These are phyloP conservation scores for Recurvomyces mirabilis DNA, from an alignment of 495 filamentous ascomycete genomes.

Conservation along the genomic window DNA sequence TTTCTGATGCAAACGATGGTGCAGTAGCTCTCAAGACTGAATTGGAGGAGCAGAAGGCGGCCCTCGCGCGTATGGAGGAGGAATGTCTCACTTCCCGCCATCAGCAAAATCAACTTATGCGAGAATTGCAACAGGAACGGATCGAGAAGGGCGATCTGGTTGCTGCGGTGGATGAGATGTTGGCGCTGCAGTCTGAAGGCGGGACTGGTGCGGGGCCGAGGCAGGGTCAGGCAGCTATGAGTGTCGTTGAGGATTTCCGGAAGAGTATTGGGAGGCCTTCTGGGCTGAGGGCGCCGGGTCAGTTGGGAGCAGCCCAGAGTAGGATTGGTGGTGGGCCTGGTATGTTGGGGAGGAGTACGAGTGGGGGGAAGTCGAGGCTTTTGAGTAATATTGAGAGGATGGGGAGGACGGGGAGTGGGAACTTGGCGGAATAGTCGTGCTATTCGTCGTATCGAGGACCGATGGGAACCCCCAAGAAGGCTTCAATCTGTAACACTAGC, in stretches of 20 bases:
- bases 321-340: slow-evolving; percentile 30
- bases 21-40: slow-evolving; percentile 42
- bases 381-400: slow-evolving; percentile 40
- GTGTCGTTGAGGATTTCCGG: slow-evolving; percentile 28
- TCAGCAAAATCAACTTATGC: slow-evolving; percentile 52
- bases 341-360: slow-evolving; percentile 19
- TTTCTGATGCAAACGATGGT: slow-evolving; percentile 26
- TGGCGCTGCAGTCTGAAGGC: slow-evolving; percentile 36
- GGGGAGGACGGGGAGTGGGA: slow-evolving; percentile 30
- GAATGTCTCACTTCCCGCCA: slow-evolving; percentile 54
- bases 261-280: slow-evolving; percentile 28
- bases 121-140: slow-evolving; percentile 62
- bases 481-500: too few relatives aligned
- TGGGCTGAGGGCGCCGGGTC: slow-evolving; percentile 29
- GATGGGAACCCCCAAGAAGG: too few relatives aligned
- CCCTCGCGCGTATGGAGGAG: slow-evolving; percentile 55
- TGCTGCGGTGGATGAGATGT: slow-evolving; percentile 84
- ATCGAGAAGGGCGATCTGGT: slow-evolving; percentile 91
- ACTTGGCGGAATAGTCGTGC: too few relatives aligned
- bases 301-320: slow-evolving; percentile 25
- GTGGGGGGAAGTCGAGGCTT: slow-evolving; percentile 33
- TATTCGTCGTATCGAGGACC: too few relatives aligned
- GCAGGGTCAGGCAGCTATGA: slow-evolving; percentile 8
- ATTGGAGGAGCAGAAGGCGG: slow-evolving; percentile 43
- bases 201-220: slow-evolving; percentile 1